Evolutionary conservation across 441 rosid species (phyloP), one percentile per base, ranked within the genome.

Genomic region (Arabidopsis lyrata): DNA sequence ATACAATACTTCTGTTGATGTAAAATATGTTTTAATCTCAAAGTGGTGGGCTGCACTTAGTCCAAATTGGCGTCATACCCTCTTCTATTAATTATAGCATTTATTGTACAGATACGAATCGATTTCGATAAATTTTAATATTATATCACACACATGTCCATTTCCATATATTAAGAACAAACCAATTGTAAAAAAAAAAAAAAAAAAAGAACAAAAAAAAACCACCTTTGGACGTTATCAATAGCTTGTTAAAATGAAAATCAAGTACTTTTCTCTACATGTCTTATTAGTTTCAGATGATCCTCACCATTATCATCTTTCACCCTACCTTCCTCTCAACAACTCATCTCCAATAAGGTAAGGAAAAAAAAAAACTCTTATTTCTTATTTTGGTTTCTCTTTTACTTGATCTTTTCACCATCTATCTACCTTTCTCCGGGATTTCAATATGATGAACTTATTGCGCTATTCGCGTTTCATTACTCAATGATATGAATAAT

Each of bases 161-260:
- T 76, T 45, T 55, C 47, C 38, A 62, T 2, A 27, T 24, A 63
- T 63, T 31, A 56, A 47, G 55, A 49, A 47, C 36, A 39, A 70
- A 13, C 75, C 71, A 76, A 34, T 70, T 39, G 76, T 65, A 3
- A 11, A 38, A 38, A 44, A 14, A 1, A 39, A 3, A 11, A 38
- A 38, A 44, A 14, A 1, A 39, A 47, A 0, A 6, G 29, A 5
- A 5, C 2, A 24, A 24, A 24, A 0, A 24, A 29, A 29, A 29
- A 29, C 31, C 31, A 2, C 0, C 2, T 56, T 48, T 63, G 47
- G 80, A 76, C 76, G 36, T 63, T 31, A 70, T 76, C 80, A 76
- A 76, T 76, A 47, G 56, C 76, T 70, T 70, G 71, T 56, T 41
- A 48, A 39, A 57, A 34, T 38, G 14, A 48, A 63, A 53, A 29